phyloP scores from a whole-genome alignment of 768 basidiomycete genomes.

The Exsudoporus frostii region DNA sequence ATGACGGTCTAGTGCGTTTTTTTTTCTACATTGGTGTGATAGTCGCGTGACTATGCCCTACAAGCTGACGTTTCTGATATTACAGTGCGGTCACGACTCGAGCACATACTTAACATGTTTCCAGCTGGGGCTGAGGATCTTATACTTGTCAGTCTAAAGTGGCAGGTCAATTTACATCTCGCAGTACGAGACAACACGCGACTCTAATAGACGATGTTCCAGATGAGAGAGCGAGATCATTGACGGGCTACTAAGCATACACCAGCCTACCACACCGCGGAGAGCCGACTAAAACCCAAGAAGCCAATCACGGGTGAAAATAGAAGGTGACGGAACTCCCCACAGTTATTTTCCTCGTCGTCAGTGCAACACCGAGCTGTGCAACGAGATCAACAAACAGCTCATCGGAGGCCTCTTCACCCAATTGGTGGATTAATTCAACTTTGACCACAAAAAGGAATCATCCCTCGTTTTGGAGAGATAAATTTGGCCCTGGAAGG shows the following conservation, averaged over 20 bases:
- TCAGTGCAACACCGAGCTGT: constrained; percentile 5
- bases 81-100: background rate
- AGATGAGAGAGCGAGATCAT: constrained; percentile 2
- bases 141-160: constrained; percentile 6
- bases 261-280: constrained; percentile 19
- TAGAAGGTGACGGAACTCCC: constrained; percentile 7
- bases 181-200: background rate
- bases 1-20: background rate
- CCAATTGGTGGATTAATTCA: constrained; percentile 2
- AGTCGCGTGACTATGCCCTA: background rate
- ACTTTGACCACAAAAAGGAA: background rate
- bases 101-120: background rate
- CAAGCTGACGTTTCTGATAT: background rate
- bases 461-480: background rate
- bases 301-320: constrained; percentile 11
- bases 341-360: constrained; percentile 4
- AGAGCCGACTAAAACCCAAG: constrained; percentile 20
- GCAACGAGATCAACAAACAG: constrained; percentile 6
- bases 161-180: background rate
- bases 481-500: constrained; percentile 5
- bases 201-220: constrained; percentile 8
- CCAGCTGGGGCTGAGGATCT: background rate
- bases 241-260: background rate
- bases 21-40: constrained; percentile 5
- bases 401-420: background rate